A percentile compares a stretch with the other conserved stretches of the same genome.
These are phyloP conservation scores for Talaromyces atroroseus DNA, from an alignment of 2,329 filamentous ascomycete genomes.

Conservation along the genomic window DNA sequence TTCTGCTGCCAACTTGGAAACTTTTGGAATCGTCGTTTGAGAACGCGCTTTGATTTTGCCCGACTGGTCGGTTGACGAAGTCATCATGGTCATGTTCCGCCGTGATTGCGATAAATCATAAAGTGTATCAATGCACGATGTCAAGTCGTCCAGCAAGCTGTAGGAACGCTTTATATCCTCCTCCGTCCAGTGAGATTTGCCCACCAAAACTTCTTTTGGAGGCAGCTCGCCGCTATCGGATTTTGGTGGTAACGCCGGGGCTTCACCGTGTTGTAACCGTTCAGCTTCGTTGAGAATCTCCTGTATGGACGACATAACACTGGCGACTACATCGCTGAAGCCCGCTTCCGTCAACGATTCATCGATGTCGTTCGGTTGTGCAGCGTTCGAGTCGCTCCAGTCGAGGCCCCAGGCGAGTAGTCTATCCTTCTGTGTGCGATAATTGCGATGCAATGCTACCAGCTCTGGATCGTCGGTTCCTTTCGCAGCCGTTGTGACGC, in stretches of 20 bases:
- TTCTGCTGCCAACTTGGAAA: conserved; percentile 23
- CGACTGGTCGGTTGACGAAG: conserved; percentile 24
- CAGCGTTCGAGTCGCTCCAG: conserved; percentile 58
- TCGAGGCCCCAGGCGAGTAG: conserved; percentile 61
- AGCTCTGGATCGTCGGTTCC: conserved; percentile 49
- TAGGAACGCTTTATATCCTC: conserved; percentile 52
- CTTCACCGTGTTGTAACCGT: conserved; percentile 46
- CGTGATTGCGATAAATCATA: conserved; percentile 58
- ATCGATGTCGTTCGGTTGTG: conserved; percentile 55
- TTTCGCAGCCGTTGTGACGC: conserved; percentile 46
- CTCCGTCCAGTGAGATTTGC: conserved; percentile 41
- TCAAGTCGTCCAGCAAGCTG: conserved; percentile 55
- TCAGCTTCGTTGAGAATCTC: conserved; percentile 59
- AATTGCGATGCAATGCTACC: conserved; percentile 53
- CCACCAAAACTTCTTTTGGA: conserved; percentile 15
- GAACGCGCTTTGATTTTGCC: conserved; percentile 22
- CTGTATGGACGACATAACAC: conserved; percentile 60
- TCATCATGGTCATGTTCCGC: conserved; percentile 41
- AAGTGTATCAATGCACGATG: conserved; percentile 58
- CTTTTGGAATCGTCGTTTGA: conserved; percentile 21
- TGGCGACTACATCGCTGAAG: conserved; percentile 58
- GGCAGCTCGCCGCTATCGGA: conserved; percentile 27
- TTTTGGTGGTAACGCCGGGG: conserved; percentile 33
- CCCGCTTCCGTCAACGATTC: conserved; percentile 58
- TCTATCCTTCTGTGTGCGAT: conserved; percentile 59